These are phyloP conservation scores for Colletotrichum limetticola DNA, from an alignment of 2,329 filamentous ascomycete species.

Conservation along the genomic window DNA sequence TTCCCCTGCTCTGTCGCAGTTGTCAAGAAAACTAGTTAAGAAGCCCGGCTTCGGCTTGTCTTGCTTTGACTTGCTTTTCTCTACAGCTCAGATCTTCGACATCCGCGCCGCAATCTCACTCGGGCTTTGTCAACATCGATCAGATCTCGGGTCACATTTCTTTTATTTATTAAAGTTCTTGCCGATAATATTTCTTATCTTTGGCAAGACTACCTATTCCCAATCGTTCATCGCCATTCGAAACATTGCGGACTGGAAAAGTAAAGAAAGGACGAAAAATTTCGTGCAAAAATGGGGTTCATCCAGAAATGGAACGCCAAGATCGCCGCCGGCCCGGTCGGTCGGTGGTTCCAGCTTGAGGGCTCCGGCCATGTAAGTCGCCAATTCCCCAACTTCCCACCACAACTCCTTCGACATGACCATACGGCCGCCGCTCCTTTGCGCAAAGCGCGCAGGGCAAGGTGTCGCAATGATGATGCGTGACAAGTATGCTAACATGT, in stretches of 20 bases:
- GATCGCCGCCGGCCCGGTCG: constrained; percentile 74
- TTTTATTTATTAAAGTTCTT: background rate
- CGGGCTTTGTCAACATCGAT: background rate
- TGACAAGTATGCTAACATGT: constrained; percentile 10
- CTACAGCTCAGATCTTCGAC: constrained; percentile 2
- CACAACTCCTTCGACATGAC: background rate
- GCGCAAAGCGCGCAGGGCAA: background rate
- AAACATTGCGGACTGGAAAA: background rate
- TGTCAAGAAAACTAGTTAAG: constrained; percentile 2
- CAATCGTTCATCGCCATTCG: background rate
- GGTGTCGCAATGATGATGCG: background rate
- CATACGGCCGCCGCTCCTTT: background rate
- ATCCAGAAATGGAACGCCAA: constrained; percentile 61
- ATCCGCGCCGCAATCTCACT: background rate
- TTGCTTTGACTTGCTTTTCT: constrained; percentile 20
- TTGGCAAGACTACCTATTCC: background rate
- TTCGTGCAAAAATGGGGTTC: constrained; percentile 55
- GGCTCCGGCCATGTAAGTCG: constrained; percentile 81
- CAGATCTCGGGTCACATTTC: background rate
- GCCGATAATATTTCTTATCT: background rate
- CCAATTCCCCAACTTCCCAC: background rate
- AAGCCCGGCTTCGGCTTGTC: constrained; percentile 3
- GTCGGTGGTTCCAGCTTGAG: constrained; percentile 82
- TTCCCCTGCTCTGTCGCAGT: background rate
- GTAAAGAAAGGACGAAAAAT: constrained; percentile 16